Evolutionary conservation across 2,329 filamentous ascomycete species (phyloP).

Genomic region (Geosmithia flava): DNA sequence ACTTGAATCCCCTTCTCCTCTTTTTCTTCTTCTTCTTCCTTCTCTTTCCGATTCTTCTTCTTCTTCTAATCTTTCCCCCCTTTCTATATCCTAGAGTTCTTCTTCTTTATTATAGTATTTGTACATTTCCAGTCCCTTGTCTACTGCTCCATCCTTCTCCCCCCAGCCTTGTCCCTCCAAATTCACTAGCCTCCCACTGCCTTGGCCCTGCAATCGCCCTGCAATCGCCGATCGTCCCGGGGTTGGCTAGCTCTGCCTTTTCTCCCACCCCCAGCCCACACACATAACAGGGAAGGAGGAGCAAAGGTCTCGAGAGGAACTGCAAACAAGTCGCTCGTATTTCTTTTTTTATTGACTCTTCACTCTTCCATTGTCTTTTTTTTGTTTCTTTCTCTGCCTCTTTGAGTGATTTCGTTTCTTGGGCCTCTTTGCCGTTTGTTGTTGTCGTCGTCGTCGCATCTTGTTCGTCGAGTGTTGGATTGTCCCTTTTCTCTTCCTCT

Average conservation of each 20-base stretch:
- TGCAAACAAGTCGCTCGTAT: no score
- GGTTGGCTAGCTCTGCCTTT: constrained; percentile 1
- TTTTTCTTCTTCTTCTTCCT: not conserved
- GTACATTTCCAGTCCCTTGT: no score
- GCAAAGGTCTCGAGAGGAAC: no score
- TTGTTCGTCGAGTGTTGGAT: no score
- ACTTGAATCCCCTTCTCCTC: not conserved
- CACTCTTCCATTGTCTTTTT: no score
- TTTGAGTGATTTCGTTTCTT: not conserved
- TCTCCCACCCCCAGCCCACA: not conserved
- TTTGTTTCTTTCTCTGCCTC: no score
- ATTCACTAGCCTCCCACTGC: not conserved
- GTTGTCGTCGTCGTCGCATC: no score
- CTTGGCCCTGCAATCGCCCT: no score
- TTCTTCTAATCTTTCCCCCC: not conserved
- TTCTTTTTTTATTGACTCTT: not conserved
- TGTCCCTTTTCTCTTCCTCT: not conserved
- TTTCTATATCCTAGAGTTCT: no score
- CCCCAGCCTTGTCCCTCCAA: not conserved
- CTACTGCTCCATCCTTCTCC: no score
- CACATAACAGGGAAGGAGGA: no score
- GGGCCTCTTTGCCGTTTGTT: not conserved
- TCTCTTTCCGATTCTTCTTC: not conserved
- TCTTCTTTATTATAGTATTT: no score
- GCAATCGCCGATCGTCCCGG: constrained; percentile 2